Conservation (phyloP, 805 yeast genomes). For the Crinitomyces ghanaensis region DNA sequence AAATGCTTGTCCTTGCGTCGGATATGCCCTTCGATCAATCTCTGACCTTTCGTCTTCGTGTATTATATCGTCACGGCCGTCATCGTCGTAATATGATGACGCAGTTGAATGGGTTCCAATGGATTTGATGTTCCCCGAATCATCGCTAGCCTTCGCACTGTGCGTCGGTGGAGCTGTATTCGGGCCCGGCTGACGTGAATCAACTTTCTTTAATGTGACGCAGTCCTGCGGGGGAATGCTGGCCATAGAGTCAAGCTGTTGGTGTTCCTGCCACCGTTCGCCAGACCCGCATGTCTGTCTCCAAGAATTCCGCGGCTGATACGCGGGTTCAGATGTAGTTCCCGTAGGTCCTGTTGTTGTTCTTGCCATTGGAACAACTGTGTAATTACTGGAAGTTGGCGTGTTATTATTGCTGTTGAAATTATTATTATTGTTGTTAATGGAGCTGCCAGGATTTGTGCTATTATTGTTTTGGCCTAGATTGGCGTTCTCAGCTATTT, state of each 20-base stretch:
- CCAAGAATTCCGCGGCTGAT: slow-evolving; percentile 45
- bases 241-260: slow-evolving; percentile 59
- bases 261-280: slow-evolving; percentile 39
- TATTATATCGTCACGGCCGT: too few species aligned
- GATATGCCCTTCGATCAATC: too few species aligned
- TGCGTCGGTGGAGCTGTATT: too few species aligned
- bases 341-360: slow-evolving; percentile 1
- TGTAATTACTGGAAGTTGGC: slow-evolving; percentile 3
- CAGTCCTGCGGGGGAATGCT: slow-evolving; percentile 84
- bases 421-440: too few species aligned
- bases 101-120: slow-evolving; percentile 26
- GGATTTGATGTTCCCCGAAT: slow-evolving; percentile 22
- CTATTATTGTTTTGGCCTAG: slow-evolving; percentile 1
- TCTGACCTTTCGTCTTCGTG: too few species aligned
- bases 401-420: background rate
- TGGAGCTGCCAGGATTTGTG: slow-evolving; percentile 5
- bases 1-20: too few species aligned
- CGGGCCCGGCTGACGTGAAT: too few species aligned
- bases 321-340: slow-evolving; percentile 15
- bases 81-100: too few species aligned
- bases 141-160: slow-evolving; percentile 25
- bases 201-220: slow-evolving; percentile 6
- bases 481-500: slow-evolving; percentile 2
- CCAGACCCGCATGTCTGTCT: slow-evolving; percentile 32
- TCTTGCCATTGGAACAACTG: background rate